Conservation (phyloP, 2,329 filamentous ascomycete species). For the Coniochaeta sp. region DNA sequence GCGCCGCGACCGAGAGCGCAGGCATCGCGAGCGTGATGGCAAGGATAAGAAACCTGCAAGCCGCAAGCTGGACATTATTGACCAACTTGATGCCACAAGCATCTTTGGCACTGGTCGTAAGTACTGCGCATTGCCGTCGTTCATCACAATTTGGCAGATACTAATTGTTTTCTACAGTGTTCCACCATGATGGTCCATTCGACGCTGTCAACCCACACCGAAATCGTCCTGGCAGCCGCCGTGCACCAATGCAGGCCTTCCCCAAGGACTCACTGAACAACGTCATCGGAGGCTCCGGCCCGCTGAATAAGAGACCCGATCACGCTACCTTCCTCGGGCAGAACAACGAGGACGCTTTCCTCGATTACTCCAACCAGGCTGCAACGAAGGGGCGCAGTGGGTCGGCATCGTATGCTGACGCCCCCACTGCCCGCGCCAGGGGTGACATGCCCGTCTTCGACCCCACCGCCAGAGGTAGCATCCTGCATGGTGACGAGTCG, state of each 20-base stretch:
- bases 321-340: constrained; percentile 81
- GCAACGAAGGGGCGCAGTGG: constrained; percentile 10
- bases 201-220: constrained; percentile 94
- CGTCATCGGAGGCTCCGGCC: constrained; percentile 78
- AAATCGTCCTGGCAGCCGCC: constrained; percentile 74
- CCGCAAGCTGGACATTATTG: constrained; percentile 75
- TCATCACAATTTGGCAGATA: no score
- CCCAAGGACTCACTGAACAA: constrained; percentile 91
- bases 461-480: constrained; percentile 57
- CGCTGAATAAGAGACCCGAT: constrained; percentile 73
- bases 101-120: constrained; percentile 88
- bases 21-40: constrained; percentile 47
- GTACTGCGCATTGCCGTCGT: constrained; percentile 35
- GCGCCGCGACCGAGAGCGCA: constrained; percentile 45
- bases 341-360: constrained; percentile 75
- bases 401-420: constrained; percentile 7
- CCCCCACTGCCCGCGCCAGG: constrained; percentile 15
- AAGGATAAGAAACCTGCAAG: constrained; percentile 43
- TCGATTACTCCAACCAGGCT: constrained; percentile 59
- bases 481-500: constrained; percentile 77
- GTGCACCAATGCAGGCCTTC: constrained; percentile 94
- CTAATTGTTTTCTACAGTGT: constrained; percentile 53
- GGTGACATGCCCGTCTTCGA: constrained; percentile 55
- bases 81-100: constrained; percentile 88
- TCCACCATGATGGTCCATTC: constrained; percentile 96